phyloP scores from a whole-genome alignment of 2,329 filamentous ascomycete species.

The Ascochyta viciae-villosae region DNA sequence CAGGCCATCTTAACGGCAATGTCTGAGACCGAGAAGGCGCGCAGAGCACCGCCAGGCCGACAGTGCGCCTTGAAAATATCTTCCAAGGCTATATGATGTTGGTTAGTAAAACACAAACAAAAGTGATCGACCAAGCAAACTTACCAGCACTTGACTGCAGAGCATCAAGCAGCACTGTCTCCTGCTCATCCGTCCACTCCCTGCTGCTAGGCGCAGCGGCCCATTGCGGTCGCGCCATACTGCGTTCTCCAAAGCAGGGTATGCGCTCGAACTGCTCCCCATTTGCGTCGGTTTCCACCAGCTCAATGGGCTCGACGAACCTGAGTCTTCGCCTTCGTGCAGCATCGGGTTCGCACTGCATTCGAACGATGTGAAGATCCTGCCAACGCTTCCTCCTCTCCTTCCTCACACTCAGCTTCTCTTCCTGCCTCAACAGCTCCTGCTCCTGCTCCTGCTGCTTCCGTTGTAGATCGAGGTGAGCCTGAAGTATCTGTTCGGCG shows the following conservation, averaged over 20 bases:
- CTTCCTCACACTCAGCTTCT: not conserved
- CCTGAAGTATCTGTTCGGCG: conserved; percentile 8
- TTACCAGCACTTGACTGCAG: conserved; percentile 36
- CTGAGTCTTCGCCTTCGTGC: conserved; percentile 16
- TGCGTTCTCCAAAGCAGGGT: conserved; percentile 47
- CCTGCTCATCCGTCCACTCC: conserved; percentile 44
- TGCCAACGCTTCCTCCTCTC: conserved; percentile 37
- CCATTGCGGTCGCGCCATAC: conserved; percentile 23
- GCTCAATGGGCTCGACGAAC: conserved; percentile 21
- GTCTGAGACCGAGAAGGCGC: conserved; percentile 39
- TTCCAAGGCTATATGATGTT: conserved; percentile 29
- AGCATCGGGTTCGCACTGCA: conserved; percentile 34
- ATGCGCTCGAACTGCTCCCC: conserved; percentile 50
- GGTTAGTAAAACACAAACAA: not conserved
- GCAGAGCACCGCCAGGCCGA: conserved; percentile 28
- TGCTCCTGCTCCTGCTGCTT: conserved; percentile 15
- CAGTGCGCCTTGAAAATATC: conserved; percentile 40
- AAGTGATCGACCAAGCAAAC: not conserved
- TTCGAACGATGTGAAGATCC: conserved; percentile 35
- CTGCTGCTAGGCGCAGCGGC: conserved; percentile 16
- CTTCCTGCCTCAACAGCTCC: conserved; percentile 3
- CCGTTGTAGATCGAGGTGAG: conserved; percentile 9
- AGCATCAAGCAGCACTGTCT: conserved; percentile 42
- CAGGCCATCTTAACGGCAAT: conserved; percentile 9
- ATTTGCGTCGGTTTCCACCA: conserved; percentile 48